phyloP scores from a whole-genome alignment of 805 yeast genomes.

The Candida peoriensis region DNA sequence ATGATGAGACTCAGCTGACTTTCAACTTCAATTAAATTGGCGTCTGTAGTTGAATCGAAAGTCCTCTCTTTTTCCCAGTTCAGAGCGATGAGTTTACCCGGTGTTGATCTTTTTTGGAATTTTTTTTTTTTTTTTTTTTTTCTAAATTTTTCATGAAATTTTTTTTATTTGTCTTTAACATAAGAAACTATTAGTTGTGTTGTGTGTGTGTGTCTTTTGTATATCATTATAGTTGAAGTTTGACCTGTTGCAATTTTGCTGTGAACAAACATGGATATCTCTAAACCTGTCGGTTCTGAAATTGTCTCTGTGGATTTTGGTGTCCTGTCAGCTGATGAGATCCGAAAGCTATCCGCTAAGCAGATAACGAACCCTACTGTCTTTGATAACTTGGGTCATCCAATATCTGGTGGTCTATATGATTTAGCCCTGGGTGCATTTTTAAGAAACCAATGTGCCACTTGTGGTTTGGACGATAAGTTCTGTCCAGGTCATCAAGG shows the following conservation, averaged over 20 bases:
- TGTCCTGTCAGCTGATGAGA: conserved; percentile 74
- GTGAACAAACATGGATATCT: conserved; percentile 88
- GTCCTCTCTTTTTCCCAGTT: too few relatives aligned
- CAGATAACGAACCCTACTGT: conserved; percentile 94
- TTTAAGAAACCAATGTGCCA: conserved; percentile 76
- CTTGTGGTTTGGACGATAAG: conserved; percentile 93
- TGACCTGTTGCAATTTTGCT: too few relatives aligned
- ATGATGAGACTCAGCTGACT: too few relatives aligned
- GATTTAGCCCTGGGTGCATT: conserved; percentile 96
- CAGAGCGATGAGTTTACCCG: conserved; percentile 20
- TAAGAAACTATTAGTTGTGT: background rate
- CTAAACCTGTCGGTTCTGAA: conserved; percentile 94
- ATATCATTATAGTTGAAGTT: too few relatives aligned
- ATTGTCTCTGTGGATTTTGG: conserved; percentile 90
- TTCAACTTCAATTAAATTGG: too few relatives aligned
- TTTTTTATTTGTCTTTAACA: background rate
- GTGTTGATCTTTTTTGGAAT: background rate
- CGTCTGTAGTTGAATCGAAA: too few relatives aligned
- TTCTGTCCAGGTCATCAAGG: conserved; percentile 99
- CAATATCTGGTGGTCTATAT: conserved; percentile 88
- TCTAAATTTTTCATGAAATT: conserved; percentile 4
- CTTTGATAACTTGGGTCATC: conserved; percentile 95
- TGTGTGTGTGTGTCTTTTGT: too few relatives aligned
- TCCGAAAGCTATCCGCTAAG: conserved; percentile 83
- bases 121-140: conserved; percentile 6